These are phyloP conservation scores for Xanthoceras sorbifolium DNA, from an alignment of 345 rosid genomes.

Conservation along the genomic window DNA sequence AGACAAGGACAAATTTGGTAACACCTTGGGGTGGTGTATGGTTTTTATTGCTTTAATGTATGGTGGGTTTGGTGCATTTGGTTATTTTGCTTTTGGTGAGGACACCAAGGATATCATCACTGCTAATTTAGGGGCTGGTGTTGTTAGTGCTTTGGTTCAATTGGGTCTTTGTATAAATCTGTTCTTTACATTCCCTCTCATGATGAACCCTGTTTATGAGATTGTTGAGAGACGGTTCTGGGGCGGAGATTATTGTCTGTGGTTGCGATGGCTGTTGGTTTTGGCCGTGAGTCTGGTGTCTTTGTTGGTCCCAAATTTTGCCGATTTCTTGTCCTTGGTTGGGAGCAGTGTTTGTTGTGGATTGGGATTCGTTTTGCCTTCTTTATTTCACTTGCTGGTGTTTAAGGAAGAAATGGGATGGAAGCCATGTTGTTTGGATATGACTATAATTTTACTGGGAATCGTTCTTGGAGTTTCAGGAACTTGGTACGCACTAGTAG, in stretches of 20 bases:
- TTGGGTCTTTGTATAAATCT: slow-evolving; percentile 82
- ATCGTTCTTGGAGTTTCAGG: slow-evolving; percentile 65
- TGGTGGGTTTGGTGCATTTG: slow-evolving; percentile 64
- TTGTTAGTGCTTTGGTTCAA: slow-evolving; percentile 63
- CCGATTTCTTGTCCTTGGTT: slow-evolving; percentile 83
- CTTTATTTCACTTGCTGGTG: slow-evolving; percentile 74
- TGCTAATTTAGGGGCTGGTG: slow-evolving; percentile 62
- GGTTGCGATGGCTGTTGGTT: slow-evolving; percentile 81
- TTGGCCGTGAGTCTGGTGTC: slow-evolving; percentile 63
- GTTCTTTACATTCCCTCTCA: slow-evolving; percentile 87
- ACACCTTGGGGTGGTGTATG: slow-evolving; percentile 52
- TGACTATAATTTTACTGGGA: slow-evolving; percentile 56
- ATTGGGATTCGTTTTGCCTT: slow-evolving; percentile 78
- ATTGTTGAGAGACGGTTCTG: slow-evolving; percentile 71
- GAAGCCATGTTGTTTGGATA: slow-evolving; percentile 56
- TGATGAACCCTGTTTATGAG: slow-evolving; percentile 95
- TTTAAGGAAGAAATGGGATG: slow-evolving; percentile 80
- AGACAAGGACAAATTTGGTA: slow-evolving; percentile 64
- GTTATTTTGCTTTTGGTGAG: slow-evolving; percentile 80
- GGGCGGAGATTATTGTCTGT: slow-evolving; percentile 63
- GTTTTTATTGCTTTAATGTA: slow-evolving; percentile 59
- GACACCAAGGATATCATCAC: slow-evolving; percentile 79
- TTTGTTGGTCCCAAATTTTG: slow-evolving; percentile 75
- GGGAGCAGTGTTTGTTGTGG: slow-evolving; percentile 89
- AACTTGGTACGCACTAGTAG: slow-evolving; percentile 68